These are phyloP conservation scores for Linum usitatissimum DNA, from an alignment of 345 rosid genomes.

Conservation along the genomic window DNA sequence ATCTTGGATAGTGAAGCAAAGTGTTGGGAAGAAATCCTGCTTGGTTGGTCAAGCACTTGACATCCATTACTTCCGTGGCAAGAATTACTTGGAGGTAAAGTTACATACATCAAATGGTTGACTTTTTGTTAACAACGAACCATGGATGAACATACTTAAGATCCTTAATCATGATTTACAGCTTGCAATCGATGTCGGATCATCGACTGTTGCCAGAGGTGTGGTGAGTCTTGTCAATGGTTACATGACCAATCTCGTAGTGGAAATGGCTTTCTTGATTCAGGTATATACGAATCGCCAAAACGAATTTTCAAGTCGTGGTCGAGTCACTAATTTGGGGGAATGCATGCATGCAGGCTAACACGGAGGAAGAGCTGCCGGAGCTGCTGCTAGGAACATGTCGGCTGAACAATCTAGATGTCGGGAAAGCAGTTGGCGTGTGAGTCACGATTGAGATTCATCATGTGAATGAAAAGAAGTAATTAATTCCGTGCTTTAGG, in stretches of 20 bases:
- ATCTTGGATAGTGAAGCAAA: conserved; percentile 93
- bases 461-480: no score
- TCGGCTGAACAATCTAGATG: conserved; percentile 60
- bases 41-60: conserved; percentile 73
- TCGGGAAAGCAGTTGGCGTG: conserved; percentile 38
- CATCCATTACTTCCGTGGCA: conserved; percentile 51
- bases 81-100: conserved; percentile 75
- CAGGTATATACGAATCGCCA: conserved; percentile 34
- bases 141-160: not conserved
- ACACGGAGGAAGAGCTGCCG: conserved; percentile 81
- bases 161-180: conserved; percentile 16
- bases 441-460: conserved; percentile 4
- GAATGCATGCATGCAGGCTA: conserved; percentile 43
- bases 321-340: not conserved
- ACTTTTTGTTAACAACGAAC: not conserved
- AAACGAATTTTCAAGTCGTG: no score
- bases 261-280: conserved; percentile 89
- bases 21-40: conserved; percentile 87
- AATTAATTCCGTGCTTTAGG: no score
- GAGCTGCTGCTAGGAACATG: conserved; percentile 78
- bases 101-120: not conserved
- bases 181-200: conserved; percentile 76
- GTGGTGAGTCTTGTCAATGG: conserved; percentile 74
- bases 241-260: conserved; percentile 65
- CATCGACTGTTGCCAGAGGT: conserved; percentile 87